A percentile compares a stretch with the other conserved stretches of the same genome.
Evolutionary conservation across 345 rosid species (phyloP).

Genomic region (Ceriops tagal): DNA sequence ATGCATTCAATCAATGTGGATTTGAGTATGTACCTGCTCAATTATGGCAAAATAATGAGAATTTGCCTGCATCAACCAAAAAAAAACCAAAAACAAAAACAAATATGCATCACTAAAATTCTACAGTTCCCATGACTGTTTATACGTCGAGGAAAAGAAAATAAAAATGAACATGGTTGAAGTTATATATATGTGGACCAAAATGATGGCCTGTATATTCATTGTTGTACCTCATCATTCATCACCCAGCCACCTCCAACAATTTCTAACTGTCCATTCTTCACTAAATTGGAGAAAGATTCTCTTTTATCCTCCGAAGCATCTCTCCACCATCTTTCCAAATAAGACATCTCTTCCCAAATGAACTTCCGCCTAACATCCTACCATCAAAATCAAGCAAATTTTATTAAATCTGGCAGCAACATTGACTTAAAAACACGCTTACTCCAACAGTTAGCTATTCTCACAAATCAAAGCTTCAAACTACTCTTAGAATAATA

Average conservation of each 20-base stretch:
- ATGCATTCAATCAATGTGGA: not conserved
- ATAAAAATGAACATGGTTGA: not conserved
- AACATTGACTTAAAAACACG: no score
- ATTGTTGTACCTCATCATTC: slow-evolving; percentile 83
- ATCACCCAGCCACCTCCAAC: slow-evolving; percentile 99
- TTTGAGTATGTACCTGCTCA: slow-evolving; percentile 61
- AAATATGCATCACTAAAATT: slow-evolving; percentile 7
- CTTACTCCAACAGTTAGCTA: no score
- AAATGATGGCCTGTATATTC: slow-evolving; percentile 1
- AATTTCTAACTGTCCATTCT: slow-evolving; percentile 90
- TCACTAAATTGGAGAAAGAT: slow-evolving; percentile 67
- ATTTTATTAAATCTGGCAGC: slow-evolving; percentile 8
- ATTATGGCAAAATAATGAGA: slow-evolving; percentile 94
- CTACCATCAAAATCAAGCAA: slow-evolving; percentile 38
- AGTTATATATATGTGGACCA: not conserved
- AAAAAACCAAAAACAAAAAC: slow-evolving; percentile 23
- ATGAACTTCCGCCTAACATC: slow-evolving; percentile 84
- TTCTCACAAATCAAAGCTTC: no score
- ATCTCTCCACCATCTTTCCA: slow-evolving; percentile 99
- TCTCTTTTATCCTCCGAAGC: slow-evolving; percentile 57
- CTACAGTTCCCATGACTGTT: not conserved
- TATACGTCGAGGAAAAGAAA: not conserved
- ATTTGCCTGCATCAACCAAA: slow-evolving; percentile 72
- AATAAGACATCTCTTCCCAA: slow-evolving; percentile 99
- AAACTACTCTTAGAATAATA: no score